Evolutionary conservation across 768 basidiomycete species (phyloP).

Genomic region (Royoungia palumana): DNA sequence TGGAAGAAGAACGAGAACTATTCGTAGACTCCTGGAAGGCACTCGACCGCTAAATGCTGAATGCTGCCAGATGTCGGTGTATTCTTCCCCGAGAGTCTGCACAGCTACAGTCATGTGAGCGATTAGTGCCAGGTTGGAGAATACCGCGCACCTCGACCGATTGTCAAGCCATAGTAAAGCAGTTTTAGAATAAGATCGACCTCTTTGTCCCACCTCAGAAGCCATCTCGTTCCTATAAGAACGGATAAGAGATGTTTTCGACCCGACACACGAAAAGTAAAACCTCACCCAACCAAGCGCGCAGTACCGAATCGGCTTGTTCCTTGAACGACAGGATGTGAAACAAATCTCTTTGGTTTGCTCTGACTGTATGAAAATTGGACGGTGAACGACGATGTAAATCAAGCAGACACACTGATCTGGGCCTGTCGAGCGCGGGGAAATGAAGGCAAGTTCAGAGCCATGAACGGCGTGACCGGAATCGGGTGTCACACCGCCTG

Average conservation of each 20-base stretch:
- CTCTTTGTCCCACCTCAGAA: constrained; percentile 79
- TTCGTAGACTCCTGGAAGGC: constrained; percentile 46
- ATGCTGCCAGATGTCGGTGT: constrained; percentile 80
- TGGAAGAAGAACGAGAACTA: constrained; percentile 60
- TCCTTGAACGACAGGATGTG: constrained; percentile 73
- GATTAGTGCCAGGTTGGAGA: not conserved
- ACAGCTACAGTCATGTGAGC: constrained; percentile 44
- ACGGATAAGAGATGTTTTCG: constrained; percentile 9
- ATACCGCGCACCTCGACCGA: constrained; percentile 58
- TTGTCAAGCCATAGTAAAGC: constrained; percentile 70
- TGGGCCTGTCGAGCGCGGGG: constrained; percentile 82
- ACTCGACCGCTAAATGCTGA: constrained; percentile 39
- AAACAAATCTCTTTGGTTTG: constrained; percentile 79
- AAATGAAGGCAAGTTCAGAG: constrained; percentile 44
- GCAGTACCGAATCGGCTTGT: constrained; percentile 68
- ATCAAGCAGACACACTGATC: constrained; percentile 58
- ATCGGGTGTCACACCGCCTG: not conserved
- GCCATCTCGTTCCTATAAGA: constrained; percentile 70
- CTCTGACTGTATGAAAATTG: constrained; percentile 54
- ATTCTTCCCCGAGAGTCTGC: constrained; percentile 89
- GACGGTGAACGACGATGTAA: constrained; percentile 2
- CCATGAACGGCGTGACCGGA: constrained; percentile 6
- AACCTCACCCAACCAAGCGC: constrained; percentile 71
- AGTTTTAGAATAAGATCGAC: constrained; percentile 66
- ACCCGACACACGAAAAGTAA: not conserved